phyloP scores from a whole-genome alignment of 1,139 yeast genomes.

The Candida sanyaensis region DNA sequence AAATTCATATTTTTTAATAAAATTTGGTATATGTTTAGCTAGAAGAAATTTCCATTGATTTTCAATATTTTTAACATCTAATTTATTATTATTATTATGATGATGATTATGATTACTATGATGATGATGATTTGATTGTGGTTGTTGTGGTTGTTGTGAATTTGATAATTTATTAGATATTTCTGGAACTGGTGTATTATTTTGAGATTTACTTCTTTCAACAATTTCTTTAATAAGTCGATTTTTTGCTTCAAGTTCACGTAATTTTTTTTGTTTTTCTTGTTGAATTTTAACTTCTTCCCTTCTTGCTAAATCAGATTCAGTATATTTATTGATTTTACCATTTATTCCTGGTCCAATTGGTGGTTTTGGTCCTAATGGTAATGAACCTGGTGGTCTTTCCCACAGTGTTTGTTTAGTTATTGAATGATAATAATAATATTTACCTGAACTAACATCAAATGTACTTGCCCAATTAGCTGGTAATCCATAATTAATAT shows the following conservation, averaged over 20 bases:
- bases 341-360: slow-evolving; percentile 24
- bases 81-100: too few relatives aligned
- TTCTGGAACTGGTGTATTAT: slow-evolving; percentile 6
- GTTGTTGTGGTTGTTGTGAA: slow-evolving; percentile 12
- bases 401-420: slow-evolving; percentile 60
- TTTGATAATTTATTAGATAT: slow-evolving; percentile 9
- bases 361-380: slow-evolving; percentile 21
- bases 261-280: slow-evolving; percentile 35
- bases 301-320: slow-evolving; percentile 25
- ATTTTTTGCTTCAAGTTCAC: slow-evolving; percentile 34
- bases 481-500: slow-evolving; percentile 35
- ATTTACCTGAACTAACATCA: slow-evolving; percentile 39
- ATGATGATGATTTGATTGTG: too few relatives aligned
- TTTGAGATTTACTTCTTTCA: slow-evolving; percentile 24
- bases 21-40: slow-evolving; percentile 80
- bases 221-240: slow-evolving; percentile 39
- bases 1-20: slow-evolving; percentile 64
- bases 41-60: slow-evolving; percentile 61
- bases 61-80: slow-evolving; percentile 21
- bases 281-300: slow-evolving; percentile 38
- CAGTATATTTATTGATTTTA: slow-evolving; percentile 15
- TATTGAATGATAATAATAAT: slow-evolving; percentile 57
- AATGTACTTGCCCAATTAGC: slow-evolving; percentile 56
- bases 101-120: too few relatives aligned
- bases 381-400: slow-evolving; percentile 36